Evolutionary conservation across 495 filamentous ascomycete species (phyloP).

Genomic region (Lepidopterella palustris): DNA sequence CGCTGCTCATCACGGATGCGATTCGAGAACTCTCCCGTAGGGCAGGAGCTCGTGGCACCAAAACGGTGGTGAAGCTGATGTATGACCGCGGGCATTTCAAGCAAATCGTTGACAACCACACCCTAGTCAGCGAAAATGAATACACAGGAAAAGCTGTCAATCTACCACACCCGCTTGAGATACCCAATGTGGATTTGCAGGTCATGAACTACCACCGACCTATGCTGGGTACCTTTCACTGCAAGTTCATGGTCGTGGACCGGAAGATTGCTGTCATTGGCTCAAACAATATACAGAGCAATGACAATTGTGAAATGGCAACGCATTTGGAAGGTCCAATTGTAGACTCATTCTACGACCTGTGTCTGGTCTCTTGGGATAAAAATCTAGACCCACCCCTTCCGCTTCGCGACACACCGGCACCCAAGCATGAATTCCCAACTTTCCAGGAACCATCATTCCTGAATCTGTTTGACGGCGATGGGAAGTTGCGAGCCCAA

Average conservation of each 20-base stretch:
- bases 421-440: conserved; percentile 36
- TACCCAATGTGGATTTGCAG: conserved; percentile 64
- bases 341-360: conserved; percentile 68
- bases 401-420: conserved; percentile 49
- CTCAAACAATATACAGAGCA: conserved; percentile 70
- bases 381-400: conserved; percentile 56
- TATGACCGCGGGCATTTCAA: conserved; percentile 65
- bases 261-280: conserved; percentile 58
- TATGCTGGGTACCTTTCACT: conserved; percentile 66
- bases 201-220: conserved; percentile 71
- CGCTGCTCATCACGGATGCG: conserved; percentile 59
- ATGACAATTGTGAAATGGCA: conserved; percentile 76
- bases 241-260: conserved; percentile 73
- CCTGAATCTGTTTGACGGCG: conserved; percentile 17
- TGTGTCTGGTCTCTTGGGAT: conserved; percentile 63
- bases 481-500: background rate
- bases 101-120: conserved; percentile 58
- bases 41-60: conserved; percentile 51
- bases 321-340: conserved; percentile 69
- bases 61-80: conserved; percentile 63
- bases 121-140: conserved; percentile 49
- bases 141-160: conserved; percentile 52
- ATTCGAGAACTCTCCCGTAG: conserved; percentile 60
- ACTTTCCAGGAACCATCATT: conserved; percentile 31
- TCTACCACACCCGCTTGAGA: conserved; percentile 54